These are phyloP conservation scores for Euphorbia schlechtendalii DNA, from an alignment of 441 rosid species.

Conservation along the genomic window DNA sequence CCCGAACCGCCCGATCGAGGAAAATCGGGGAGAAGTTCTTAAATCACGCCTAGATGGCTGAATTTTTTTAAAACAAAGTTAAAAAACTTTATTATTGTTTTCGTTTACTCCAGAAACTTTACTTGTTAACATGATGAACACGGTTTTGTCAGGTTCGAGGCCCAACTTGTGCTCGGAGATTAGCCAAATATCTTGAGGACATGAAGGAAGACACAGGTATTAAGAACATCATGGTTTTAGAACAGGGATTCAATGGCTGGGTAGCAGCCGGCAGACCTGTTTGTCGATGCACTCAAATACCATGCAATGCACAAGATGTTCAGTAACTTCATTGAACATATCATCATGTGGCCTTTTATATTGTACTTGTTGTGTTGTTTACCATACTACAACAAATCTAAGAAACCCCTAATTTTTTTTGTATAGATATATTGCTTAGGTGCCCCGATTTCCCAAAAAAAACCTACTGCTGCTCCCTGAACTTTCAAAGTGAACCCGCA, in stretches of 20 bases:
- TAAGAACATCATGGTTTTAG: conserved; percentile 59
- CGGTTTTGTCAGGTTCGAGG: conserved; percentile 51
- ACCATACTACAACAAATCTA: no score
- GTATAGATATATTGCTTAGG: no score
- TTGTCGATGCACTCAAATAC: conserved; percentile 59
- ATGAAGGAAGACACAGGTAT: conserved; percentile 59
- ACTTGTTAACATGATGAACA: background rate
- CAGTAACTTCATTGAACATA: conserved; percentile 7
- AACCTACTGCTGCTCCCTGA: no score
- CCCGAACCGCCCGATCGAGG: no score
- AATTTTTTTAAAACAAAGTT: no score
- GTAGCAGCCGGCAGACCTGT: conserved; percentile 78
- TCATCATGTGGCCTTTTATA: background rate
- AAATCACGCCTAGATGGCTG: no score
- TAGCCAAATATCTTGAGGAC: conserved; percentile 65
- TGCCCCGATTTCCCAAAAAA: no score
- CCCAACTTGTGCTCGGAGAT: conserved; percentile 78
- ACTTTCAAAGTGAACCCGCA: no score
- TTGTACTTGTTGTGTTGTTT: background rate
- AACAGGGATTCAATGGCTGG: conserved; percentile 88
- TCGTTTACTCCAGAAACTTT: background rate
- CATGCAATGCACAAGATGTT: conserved; percentile 50
- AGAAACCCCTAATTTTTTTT: no score
- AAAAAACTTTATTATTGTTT: no score
- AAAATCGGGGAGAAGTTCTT: no score